Percentiles rank a stretch among this genome's conserved stretches.
These are phyloP conservation scores for Trichocladium antarcticum DNA, from an alignment of 495 filamentous ascomycete genomes.

Conservation along the genomic window DNA sequence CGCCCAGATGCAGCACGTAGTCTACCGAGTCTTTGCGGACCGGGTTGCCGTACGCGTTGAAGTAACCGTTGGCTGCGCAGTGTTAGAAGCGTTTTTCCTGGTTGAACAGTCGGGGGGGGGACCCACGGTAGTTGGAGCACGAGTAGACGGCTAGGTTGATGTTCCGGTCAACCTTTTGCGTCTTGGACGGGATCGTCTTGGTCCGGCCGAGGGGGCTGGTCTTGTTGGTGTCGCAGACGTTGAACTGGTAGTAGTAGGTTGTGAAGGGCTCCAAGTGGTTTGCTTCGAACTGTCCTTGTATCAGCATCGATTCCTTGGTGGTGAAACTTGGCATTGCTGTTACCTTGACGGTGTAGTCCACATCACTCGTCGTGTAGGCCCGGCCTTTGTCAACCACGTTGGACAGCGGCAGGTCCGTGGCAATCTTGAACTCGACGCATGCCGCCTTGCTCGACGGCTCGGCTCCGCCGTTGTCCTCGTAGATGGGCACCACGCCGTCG, in stretches of 20 bases:
- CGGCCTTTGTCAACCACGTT: conserved; percentile 22
- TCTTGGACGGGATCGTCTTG: conserved; percentile 41
- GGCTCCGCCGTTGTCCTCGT: conserved; percentile 37
- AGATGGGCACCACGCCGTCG: conserved; percentile 43
- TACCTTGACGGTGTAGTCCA: conserved; percentile 60
- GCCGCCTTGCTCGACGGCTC: conserved; percentile 38
- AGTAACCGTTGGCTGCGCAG: conserved; percentile 36
- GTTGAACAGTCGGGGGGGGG: neutral
- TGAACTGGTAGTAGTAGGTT: conserved; percentile 49
- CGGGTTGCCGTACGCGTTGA: conserved; percentile 55
- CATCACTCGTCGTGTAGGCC: conserved; percentile 52
- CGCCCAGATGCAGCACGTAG: conserved; percentile 54
- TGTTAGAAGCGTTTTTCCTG: conserved; percentile 6
- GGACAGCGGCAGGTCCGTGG: conserved; percentile 29
- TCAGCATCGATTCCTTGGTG: neutral
- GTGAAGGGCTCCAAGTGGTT: conserved; percentile 47
- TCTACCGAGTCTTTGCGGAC: conserved; percentile 57
- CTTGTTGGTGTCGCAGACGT: conserved; percentile 39
- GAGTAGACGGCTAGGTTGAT: conserved; percentile 47
- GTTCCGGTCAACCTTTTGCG: conserved; percentile 28
- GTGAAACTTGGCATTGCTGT: neutral
- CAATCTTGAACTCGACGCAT: conserved; percentile 45
- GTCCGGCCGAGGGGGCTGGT: conserved; percentile 41
- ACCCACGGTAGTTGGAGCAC: conserved; percentile 46
- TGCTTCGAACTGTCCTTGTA: conserved; percentile 45